Evolutionary conservation across 768 basidiomycete genomes (phyloP).

Genomic region (Suillus paluster): DNA sequence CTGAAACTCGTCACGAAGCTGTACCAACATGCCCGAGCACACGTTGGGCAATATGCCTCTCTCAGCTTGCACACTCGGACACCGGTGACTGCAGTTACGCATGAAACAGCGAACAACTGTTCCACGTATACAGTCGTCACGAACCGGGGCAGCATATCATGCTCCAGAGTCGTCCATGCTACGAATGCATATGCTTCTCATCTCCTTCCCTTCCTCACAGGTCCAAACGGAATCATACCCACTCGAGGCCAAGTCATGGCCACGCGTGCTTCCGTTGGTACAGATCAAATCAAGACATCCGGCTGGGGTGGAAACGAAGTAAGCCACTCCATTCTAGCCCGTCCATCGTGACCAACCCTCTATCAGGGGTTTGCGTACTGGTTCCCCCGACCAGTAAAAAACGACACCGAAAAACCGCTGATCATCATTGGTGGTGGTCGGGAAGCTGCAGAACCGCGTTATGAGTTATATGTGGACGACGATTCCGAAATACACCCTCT

Average conservation of each 20-base stretch:
- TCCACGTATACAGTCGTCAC: conserved; percentile 50
- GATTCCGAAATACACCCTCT: conserved; percentile 56
- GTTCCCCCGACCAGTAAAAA: conserved; percentile 68
- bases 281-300: conserved; percentile 44
- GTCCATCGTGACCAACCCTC: not conserved
- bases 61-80: conserved; percentile 75
- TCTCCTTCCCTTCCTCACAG: conserved; percentile 71
- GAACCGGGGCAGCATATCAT: conserved; percentile 63
- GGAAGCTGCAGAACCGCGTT: conserved; percentile 41
- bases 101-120: not conserved
- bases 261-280: conserved; percentile 44
- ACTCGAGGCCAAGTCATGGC: conserved; percentile 72
- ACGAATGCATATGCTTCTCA: conserved; percentile 85
- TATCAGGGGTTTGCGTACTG: conserved; percentile 69
- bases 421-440: conserved; percentile 78
- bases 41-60: conserved; percentile 34
- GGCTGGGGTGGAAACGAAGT: conserved; percentile 53
- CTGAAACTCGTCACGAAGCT: conserved; percentile 78
- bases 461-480: conserved; percentile 59
- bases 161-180: conserved; percentile 77
- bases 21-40: conserved; percentile 47
- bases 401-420: conserved; percentile 47
- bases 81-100: conserved; percentile 55
- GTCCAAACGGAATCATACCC: conserved; percentile 58
- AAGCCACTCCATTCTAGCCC: not conserved